A percentile compares a stretch with the other conserved stretches of the same genome.
phyloP scores from a whole-genome alignment of 2,329 filamentous ascomycete genomes.

The Annulohypoxylon truncatum region DNA sequence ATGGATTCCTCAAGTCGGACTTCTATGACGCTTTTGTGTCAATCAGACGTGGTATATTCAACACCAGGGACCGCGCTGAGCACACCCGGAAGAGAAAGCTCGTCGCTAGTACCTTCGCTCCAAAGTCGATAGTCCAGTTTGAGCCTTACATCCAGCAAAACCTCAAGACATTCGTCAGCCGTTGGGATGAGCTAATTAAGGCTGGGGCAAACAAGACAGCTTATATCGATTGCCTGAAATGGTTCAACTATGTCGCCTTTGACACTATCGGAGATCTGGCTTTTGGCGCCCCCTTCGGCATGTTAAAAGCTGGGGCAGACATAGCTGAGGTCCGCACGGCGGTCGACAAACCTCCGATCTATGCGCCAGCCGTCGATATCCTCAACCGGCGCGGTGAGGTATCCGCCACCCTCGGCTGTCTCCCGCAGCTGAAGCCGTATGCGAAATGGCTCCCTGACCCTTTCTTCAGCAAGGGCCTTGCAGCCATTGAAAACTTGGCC shows the following conservation, averaged over 20 bases:
- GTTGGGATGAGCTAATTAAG: constrained; percentile 74
- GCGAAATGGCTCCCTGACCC: constrained; percentile 83
- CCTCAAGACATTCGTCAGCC: constrained; percentile 76
- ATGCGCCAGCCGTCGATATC: constrained; percentile 85
- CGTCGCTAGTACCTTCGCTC: constrained; percentile 85
- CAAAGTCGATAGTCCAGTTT: constrained; percentile 84
- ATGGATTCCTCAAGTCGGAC: constrained; percentile 80
- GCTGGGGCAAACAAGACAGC: constrained; percentile 65
- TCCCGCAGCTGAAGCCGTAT: constrained; percentile 80
- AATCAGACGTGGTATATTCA: constrained; percentile 87
- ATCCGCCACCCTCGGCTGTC: constrained; percentile 80
- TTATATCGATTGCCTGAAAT: constrained; percentile 77
- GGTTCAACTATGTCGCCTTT: constrained; percentile 79
- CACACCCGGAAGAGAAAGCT: constrained; percentile 92
- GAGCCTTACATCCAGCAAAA: constrained; percentile 90
- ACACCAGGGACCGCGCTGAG: constrained; percentile 83
- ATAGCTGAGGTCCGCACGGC: constrained; percentile 77
- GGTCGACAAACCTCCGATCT: constrained; percentile 71
- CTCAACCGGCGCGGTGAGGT: constrained; percentile 90
- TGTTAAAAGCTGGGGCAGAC: constrained; percentile 81
- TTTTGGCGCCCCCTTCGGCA: constrained; percentile 83
- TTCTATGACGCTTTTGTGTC: constrained; percentile 95
- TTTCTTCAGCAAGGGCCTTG: constrained; percentile 81
- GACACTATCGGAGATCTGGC: constrained; percentile 68
- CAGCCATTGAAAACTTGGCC: constrained; percentile 81